Percentiles rank a stretch among this genome's conserved stretches.
These are phyloP conservation scores for Collariella sp. DNA, from an alignment of 495 filamentous ascomycete genomes.

Conservation along the genomic window DNA sequence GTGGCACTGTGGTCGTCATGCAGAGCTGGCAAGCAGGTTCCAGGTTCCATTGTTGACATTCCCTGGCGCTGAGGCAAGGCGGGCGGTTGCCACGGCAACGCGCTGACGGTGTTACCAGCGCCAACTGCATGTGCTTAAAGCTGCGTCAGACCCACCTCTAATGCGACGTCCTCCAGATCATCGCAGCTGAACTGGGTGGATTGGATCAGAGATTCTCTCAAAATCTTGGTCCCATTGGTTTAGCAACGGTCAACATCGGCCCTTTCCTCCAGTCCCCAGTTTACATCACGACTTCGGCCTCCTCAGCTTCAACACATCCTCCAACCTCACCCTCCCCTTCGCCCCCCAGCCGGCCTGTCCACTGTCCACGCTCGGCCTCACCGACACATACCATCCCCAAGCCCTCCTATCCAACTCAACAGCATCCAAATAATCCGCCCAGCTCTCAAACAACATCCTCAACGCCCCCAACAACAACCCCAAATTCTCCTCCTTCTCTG, in stretches of 20 bases:
- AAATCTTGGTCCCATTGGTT: too few relatives aligned
- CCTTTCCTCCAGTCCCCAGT: not conserved
- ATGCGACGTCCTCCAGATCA: not conserved
- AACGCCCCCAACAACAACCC: slow-evolving; percentile 56
- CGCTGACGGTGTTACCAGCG: slow-evolving; percentile 3
- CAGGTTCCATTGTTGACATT: slow-evolving; percentile 6
- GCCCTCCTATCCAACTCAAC: slow-evolving; percentile 63
- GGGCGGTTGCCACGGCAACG: slow-evolving; percentile 4
- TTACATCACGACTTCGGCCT: slow-evolving; percentile 1
- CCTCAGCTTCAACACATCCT: slow-evolving; percentile 56
- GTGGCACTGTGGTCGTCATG: slow-evolving; percentile 2
- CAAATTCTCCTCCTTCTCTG: slow-evolving; percentile 58
- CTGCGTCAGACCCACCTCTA: not conserved
- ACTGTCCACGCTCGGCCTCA: slow-evolving; percentile 62
- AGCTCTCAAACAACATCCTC: slow-evolving; percentile 60
- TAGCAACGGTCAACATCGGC: too few relatives aligned
- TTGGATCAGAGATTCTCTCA: not conserved
- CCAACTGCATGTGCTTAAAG: too few relatives aligned
- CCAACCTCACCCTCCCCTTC: slow-evolving; percentile 59
- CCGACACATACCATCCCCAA: slow-evolving; percentile 72
- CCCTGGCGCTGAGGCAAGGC: slow-evolving; percentile 2
- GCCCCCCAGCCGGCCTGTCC: slow-evolving; percentile 74
- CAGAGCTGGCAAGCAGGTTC: not conserved
- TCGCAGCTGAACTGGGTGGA: not conserved
- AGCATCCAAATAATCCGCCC: slow-evolving; percentile 47